Percentiles rank a stretch among this genome's conserved stretches.
These are phyloP conservation scores for Zygosaccharomyces pseudobailii DNA, from an alignment of 1,139 yeast genomes.

Conservation along the genomic window DNA sequence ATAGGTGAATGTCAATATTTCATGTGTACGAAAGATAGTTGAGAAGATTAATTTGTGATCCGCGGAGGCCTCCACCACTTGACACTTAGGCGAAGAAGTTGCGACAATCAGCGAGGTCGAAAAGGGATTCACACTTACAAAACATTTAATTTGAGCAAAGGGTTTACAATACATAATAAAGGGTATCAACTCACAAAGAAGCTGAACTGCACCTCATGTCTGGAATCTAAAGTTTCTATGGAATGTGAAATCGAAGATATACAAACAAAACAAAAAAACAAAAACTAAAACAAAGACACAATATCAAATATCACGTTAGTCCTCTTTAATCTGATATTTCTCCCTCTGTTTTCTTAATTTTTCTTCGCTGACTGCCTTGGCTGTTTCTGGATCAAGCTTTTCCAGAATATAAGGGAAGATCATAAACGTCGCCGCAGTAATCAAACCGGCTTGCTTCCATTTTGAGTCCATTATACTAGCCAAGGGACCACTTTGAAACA, in stretches of 20 bases:
- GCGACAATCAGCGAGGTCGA: no score
- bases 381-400: constrained; percentile 39
- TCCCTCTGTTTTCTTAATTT: constrained; percentile 26
- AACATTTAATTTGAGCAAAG: no score
- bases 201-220: no score
- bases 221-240: no score
- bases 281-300: neutral
- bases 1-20: no score
- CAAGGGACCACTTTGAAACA: constrained; percentile 35
- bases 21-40: no score
- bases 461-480: constrained; percentile 36
- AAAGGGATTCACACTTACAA: no score
- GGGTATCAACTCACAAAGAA: no score
- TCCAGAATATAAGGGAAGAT: constrained; percentile 35
- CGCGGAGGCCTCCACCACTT: no score
- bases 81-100: no score
- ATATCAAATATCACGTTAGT: neutral
- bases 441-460: constrained; percentile 34
- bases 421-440: constrained; percentile 26
- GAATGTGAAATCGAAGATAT: neutral
- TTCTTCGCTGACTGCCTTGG: constrained; percentile 33
- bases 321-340: constrained; percentile 19
- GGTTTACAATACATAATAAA: no score
- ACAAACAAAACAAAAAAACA: neutral
- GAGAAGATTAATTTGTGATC: no score